Base-by-base conservation (phyloP, 306 rosid genomes). In the Mimosa pudica region DNA sequence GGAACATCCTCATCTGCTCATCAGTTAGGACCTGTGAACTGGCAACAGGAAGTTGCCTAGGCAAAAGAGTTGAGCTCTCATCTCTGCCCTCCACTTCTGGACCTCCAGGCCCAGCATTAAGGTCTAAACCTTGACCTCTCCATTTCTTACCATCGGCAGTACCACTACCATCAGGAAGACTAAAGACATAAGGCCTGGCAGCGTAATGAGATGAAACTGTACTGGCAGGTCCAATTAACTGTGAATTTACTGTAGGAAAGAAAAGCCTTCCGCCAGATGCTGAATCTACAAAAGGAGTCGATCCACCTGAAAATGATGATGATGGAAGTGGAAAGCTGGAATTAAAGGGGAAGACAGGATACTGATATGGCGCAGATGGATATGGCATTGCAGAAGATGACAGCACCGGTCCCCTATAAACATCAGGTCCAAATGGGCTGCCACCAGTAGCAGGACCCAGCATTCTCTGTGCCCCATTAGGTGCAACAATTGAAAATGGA, bases 101-200 rank as follows among this genome's bases (percentile, higher is more conserved):
- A 78, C 81, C 84, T 58, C 92, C 90, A 73, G 97, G 97, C 52
- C 97, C 97, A 3, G 93, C 87, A 79, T 92, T 90, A 62, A 92
- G 93, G 74, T 92, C 94, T 72, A 92, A 80, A 41, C 90, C 89
- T 71, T 90, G 97, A 35, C 89, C 89, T 78, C 86, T 85, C 97
- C 93, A 82, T 62, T 82, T 90, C 77, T 87, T 82, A 81, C 84
- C 81, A 79, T 89, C 93, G 49, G 85, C 74, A 79, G 82, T 82
- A 81, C 74, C 88, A 84, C 85, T 80, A 82, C 86, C 86, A 49
- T 83, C 94, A 30, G 92, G 76, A 63, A 84, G 85, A 62, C 88
- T 84, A 71, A 85, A 84, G 67, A 80, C 86, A 79, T 54, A 92
- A 46, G 94, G 94, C 83, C 94, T 79, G 35, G 89, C 86, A 64